phyloP scores from a whole-genome alignment of 129 eudicot species.

The carrot (Daucus carota) region DH1_v3.0 NC_030382.2:46758001-46758500 shows the following conservation, averaged over 20 bases:
- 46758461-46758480: slow-evolving; percentile 28
- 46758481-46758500: slow-evolving; percentile 19
- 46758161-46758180: too few relatives aligned
- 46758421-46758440: slow-evolving; percentile 37
- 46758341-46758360: background rate
- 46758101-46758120: background rate
- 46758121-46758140: background rate
- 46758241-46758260: slow-evolving; percentile 67
- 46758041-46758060: slow-evolving; percentile 80
- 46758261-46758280: slow-evolving; percentile 93
- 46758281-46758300: slow-evolving; percentile 96
- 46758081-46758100: background rate
- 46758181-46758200: background rate
- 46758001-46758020: slow-evolving; percentile 31
- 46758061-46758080: slow-evolving; percentile 60
- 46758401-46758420: slow-evolving; percentile 13
- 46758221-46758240: slow-evolving; percentile 82
- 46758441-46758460: slow-evolving; percentile 72
- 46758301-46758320: slow-evolving; percentile 26
- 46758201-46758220: background rate
- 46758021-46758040: slow-evolving; percentile 83
- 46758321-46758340: background rate
- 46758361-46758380: background rate
- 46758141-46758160: background rate
- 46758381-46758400: background rate